Evolutionary conservation across 768 basidiomycete species (phyloP).

Genomic region (Phylloporus arenicola): DNA sequence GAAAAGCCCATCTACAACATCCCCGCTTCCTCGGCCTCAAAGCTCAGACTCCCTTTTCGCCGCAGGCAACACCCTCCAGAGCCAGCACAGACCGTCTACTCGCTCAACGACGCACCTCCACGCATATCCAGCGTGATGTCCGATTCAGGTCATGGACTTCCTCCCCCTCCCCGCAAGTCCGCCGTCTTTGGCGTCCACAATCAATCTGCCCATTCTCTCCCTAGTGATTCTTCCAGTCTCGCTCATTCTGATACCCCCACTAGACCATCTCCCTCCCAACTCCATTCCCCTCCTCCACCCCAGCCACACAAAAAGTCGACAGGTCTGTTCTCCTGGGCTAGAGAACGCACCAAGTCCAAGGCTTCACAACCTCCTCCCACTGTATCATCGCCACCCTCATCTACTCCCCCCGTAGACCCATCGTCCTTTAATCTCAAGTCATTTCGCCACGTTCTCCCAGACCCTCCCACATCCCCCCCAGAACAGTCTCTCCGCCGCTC

Average conservation of each 20-base stretch:
- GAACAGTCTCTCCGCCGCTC: slow-evolving; percentile 26
- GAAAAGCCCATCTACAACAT: slow-evolving; percentile 25
- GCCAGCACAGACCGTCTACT: slow-evolving; percentile 10
- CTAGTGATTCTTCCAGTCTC: slow-evolving; percentile 31
- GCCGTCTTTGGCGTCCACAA: slow-evolving; percentile 58
- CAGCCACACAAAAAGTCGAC: slow-evolving; percentile 31
- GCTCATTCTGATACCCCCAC: slow-evolving; percentile 16
- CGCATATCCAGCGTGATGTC: slow-evolving; percentile 37
- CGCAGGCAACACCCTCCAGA: slow-evolving; percentile 25
- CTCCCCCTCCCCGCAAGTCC: slow-evolving; percentile 59
- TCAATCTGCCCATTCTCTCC: slow-evolving; percentile 61
- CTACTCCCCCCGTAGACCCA: slow-evolving; percentile 9
- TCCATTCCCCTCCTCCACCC: slow-evolving; percentile 7
- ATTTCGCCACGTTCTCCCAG: slow-evolving; percentile 61
- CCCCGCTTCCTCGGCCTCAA: slow-evolving; percentile 33
- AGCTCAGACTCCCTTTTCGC: slow-evolving; percentile 41
- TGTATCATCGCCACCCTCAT: slow-evolving; percentile 19
- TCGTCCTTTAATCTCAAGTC: slow-evolving; percentile 68
- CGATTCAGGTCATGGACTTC: slow-evolving; percentile 40
- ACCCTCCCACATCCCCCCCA: slow-evolving; percentile 29
- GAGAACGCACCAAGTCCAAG: slow-evolving; percentile 35
- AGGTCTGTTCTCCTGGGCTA: slow-evolving; percentile 32
- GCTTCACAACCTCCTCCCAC: slow-evolving; percentile 23
- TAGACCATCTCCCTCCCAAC: slow-evolving; percentile 12
- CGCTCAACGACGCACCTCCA: slow-evolving; percentile 18